These are phyloP conservation scores for Cinnamomum chago DNA, from an alignment of 164 flowering plant genomes.

Conservation along the genomic window DNA sequence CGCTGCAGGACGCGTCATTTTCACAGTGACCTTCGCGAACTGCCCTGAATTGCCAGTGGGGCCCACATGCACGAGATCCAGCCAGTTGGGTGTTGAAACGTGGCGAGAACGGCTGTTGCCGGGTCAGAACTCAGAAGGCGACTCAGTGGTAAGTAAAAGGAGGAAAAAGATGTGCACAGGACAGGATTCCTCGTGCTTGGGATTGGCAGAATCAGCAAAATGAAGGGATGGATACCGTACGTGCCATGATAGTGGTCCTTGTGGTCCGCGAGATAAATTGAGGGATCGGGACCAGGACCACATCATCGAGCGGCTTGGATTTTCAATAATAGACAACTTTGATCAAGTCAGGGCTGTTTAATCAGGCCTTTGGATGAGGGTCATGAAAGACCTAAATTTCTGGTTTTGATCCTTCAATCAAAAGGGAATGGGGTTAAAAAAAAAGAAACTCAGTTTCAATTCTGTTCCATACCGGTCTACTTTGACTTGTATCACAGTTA, in stretches of 20 bases:
- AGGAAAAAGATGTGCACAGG: no score
- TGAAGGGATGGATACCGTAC: not conserved
- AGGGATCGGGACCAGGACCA: not conserved
- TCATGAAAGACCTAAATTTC: no score
- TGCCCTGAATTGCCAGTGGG: not conserved
- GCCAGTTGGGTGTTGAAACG: not conserved
- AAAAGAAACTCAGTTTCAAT: no score
- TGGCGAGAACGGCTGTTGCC: not conserved
- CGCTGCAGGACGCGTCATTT: not conserved
- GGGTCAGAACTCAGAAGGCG: not conserved
- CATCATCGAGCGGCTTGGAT: rapidly evolving
- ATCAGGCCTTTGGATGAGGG: no score
- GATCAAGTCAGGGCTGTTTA: no score
- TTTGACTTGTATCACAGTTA: no score
- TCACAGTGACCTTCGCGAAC: not conserved
- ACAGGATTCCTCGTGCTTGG: not conserved
- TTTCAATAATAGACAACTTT: no score
- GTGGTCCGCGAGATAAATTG: not conserved
- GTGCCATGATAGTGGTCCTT: not conserved
- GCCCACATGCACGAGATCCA: not conserved
- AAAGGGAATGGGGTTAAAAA: no score
- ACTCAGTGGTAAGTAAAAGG: no score
- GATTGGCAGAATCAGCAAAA: not conserved
- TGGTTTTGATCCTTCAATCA: no score
- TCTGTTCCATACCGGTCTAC: no score